These are phyloP conservation scores for Melampsora americana DNA, from an alignment of 1,284 basidiomycete species.

Conservation along the genomic window DNA sequence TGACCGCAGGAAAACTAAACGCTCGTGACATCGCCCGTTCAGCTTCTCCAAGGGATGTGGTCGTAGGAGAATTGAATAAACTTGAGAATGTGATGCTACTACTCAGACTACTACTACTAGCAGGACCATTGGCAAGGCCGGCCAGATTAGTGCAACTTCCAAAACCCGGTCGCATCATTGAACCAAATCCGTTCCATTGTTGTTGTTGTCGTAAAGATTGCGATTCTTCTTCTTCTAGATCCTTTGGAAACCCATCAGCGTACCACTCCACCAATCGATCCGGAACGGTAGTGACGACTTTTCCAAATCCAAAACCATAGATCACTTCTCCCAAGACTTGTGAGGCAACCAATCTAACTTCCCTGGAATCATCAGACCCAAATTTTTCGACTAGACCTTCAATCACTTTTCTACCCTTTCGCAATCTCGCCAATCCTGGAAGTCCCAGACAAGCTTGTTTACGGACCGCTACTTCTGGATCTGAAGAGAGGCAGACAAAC, in stretches of 20 bases:
- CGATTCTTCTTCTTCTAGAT: conserved; percentile 4
- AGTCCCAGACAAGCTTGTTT: conserved; percentile 35
- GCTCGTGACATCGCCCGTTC: conserved; percentile 35
- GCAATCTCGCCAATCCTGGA: conserved; percentile 18
- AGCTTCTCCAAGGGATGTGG: conserved; percentile 7
- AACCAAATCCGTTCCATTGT: not conserved
- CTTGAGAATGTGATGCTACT: not conserved
- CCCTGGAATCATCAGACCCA: conserved; percentile 16
- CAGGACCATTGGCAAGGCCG: not conserved
- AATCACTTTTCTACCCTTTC: not conserved
- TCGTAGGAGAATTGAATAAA: not conserved
- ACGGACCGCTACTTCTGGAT: conserved; percentile 21
- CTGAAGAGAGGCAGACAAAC: conserved; percentile 13
- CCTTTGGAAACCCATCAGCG: conserved; percentile 18
- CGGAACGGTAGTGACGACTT: conserved; percentile 7
- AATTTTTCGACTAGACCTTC: conserved; percentile 18
- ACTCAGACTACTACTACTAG: not conserved
- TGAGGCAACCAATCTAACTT: conserved; percentile 19
- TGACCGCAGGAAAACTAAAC: conserved; percentile 36
- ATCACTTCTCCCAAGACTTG: conserved; percentile 41
- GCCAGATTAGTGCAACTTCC: not conserved
- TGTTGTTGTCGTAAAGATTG: not conserved
- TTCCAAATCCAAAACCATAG: conserved; percentile 22
- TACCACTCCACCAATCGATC: conserved; percentile 24
- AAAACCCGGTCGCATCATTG: not conserved